These are phyloP conservation scores for Xerocomus brunneocitrinus DNA, from an alignment of 768 basidiomycete species.

Conservation along the genomic window DNA sequence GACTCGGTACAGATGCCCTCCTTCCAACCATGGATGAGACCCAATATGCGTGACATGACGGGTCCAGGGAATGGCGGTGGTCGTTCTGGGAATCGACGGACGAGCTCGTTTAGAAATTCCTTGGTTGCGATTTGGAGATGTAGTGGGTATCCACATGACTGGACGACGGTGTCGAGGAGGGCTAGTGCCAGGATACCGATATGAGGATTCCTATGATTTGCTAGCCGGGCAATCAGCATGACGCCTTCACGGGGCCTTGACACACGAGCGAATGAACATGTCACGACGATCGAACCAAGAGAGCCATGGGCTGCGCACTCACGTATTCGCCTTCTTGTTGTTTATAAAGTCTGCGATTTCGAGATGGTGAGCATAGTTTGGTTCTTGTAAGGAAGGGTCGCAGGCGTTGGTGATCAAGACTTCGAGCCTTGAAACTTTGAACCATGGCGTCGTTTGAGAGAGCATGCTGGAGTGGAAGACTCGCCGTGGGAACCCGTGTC, in stretches of 20 bases:
- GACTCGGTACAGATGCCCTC: slow-evolving; percentile 85
- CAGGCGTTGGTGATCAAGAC: slow-evolving; percentile 77
- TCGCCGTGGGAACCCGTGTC: background rate
- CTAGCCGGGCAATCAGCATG: slow-evolving; percentile 75
- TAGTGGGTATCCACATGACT: slow-evolving; percentile 94
- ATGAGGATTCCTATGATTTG: slow-evolving; percentile 92
- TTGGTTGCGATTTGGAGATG: slow-evolving; percentile 97
- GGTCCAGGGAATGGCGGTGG: slow-evolving; percentile 93
- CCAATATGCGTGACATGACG: slow-evolving; percentile 92
- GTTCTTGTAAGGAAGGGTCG: slow-evolving; percentile 80
- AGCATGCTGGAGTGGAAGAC: slow-evolving; percentile 37
- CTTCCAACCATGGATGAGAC: slow-evolving; percentile 92
- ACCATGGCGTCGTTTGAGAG: slow-evolving; percentile 48
- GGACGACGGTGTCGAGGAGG: slow-evolving; percentile 87
- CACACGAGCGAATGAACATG: background rate
- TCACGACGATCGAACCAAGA: background rate
- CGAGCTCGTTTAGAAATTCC: slow-evolving; percentile 97
- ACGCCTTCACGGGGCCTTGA: slow-evolving; percentile 85
- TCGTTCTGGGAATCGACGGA: slow-evolving; percentile 94
- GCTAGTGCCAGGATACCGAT: slow-evolving; percentile 81
- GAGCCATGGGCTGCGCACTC: slow-evolving; percentile 26
- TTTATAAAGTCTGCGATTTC: slow-evolving; percentile 94
- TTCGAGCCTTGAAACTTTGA: slow-evolving; percentile 59
- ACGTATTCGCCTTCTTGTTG: slow-evolving; percentile 95
- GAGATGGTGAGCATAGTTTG: slow-evolving; percentile 87